Conservation (phyloP, 2,329 filamentous ascomycete species). For the Pezizomycotina sp. region DNA sequence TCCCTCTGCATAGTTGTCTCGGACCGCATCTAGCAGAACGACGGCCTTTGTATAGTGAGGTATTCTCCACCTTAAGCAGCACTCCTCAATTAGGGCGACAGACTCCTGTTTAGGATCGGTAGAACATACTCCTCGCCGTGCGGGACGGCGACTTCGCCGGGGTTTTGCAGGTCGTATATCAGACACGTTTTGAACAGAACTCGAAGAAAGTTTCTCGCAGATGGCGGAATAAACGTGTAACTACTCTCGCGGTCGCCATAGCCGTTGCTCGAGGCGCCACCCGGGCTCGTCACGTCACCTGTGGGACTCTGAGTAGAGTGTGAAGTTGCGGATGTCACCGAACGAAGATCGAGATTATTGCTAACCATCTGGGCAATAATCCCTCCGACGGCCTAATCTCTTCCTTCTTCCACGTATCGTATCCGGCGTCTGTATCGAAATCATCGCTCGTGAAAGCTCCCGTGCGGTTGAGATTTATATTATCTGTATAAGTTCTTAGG, state of each 20-base stretch:
- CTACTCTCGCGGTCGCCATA: conserved; percentile 41
- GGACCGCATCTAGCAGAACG: conserved; percentile 66
- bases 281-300: too few relatives aligned
- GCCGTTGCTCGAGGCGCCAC: conserved; percentile 43
- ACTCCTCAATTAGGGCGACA: conserved; percentile 65
- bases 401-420: conserved; percentile 77
- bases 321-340: conserved; percentile 57
- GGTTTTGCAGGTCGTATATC: conserved; percentile 30
- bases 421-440: conserved; percentile 79
- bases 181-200: conserved; percentile 23
- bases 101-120: conserved; percentile 48
- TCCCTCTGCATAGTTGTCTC: conserved; percentile 69
- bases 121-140: conserved; percentile 37
- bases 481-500: conserved; percentile 77
- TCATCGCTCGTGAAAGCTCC: conserved; percentile 63
- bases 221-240: conserved; percentile 79
- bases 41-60: conserved; percentile 67
- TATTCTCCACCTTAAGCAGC: conserved; percentile 76
- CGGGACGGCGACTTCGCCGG: conserved; percentile 29
- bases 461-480: conserved; percentile 37
- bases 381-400: conserved; percentile 71
- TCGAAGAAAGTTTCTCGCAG: conserved; percentile 60
- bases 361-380: conserved; percentile 77
- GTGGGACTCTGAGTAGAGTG: conserved; percentile 1
- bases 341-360: conserved; percentile 55